Conservation (phyloP, 768 basidiomycete genomes). For the Boletus subparvulus region DNA sequence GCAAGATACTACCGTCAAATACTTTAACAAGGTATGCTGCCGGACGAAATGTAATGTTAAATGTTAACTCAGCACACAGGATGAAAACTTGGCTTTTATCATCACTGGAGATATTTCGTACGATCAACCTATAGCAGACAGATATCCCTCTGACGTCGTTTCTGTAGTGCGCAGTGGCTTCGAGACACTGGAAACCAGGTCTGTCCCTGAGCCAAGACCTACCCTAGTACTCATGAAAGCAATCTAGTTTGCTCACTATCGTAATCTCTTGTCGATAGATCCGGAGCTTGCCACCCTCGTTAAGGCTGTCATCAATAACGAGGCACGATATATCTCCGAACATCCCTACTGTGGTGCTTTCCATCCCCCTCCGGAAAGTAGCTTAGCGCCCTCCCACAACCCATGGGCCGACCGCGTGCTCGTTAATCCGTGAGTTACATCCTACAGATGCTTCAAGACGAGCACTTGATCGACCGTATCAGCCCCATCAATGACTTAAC, state of each 20-base stretch:
- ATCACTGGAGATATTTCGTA: slow-evolving; percentile 83
- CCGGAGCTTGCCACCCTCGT: slow-evolving; percentile 59
- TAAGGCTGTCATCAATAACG: slow-evolving; percentile 81
- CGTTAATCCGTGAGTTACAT: slow-evolving; percentile 64
- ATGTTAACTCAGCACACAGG: slow-evolving; percentile 35
- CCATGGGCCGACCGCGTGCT: slow-evolving; percentile 67
- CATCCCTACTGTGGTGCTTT: slow-evolving; percentile 82
- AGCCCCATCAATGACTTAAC: slow-evolving; percentile 68
- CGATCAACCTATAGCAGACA: slow-evolving; percentile 25
- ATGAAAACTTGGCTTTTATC: slow-evolving; percentile 73
- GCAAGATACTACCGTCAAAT: slow-evolving; percentile 76
- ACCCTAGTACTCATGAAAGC: neutral
- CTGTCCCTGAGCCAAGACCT: slow-evolving; percentile 4
- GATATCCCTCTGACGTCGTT: slow-evolving; percentile 5
- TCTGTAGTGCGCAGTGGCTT: slow-evolving; percentile 72
- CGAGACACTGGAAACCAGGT: slow-evolving; percentile 82
- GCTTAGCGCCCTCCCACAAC: slow-evolving; percentile 61
- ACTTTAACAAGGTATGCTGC: slow-evolving; percentile 56
- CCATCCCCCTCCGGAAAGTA: slow-evolving; percentile 77
- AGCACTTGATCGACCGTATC: neutral
- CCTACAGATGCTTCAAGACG: neutral
- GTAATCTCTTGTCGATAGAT: slow-evolving; percentile 56
- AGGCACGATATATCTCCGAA: slow-evolving; percentile 68
- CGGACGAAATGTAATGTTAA: neutral
- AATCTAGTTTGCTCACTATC: slow-evolving; percentile 68